phyloP scores from a whole-genome alignment of 2,329 filamentous ascomycete genomes.

The Fusarium protoensiforme region DNA sequence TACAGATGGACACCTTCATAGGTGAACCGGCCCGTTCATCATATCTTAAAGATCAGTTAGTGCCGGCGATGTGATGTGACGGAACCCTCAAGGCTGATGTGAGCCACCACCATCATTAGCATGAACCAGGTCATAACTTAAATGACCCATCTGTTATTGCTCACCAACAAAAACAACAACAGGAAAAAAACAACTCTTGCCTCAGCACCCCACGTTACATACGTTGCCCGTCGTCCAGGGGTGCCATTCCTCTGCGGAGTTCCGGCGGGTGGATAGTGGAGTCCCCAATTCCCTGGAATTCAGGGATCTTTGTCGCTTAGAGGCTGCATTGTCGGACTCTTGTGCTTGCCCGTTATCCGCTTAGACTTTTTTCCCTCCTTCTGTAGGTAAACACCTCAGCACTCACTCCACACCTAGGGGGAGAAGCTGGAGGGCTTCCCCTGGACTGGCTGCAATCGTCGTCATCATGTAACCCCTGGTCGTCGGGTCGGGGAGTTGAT shows the following conservation, averaged over 20 bases:
- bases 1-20: background rate
- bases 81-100: slow-evolving; percentile 33
- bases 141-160: background rate
- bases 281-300: slow-evolving; percentile 15
- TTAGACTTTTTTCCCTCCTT: background rate
- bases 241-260: slow-evolving; percentile 12
- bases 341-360: slow-evolving; percentile 32
- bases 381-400: background rate
- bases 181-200: background rate
- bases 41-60: background rate
- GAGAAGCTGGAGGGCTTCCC: background rate
- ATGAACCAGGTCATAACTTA: background rate
- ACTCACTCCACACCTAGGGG: background rate
- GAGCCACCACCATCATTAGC: slow-evolving; percentile 22
- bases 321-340: slow-evolving; percentile 26
- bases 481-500: slow-evolving; percentile 36
- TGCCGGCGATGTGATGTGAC: no score
- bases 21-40: background rate
- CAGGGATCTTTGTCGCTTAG: slow-evolving; percentile 27
- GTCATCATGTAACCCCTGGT: background rate
- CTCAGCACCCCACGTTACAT: background rate
- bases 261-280: slow-evolving; percentile 23
- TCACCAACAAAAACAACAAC: background rate
- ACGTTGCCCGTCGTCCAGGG: slow-evolving; percentile 9
- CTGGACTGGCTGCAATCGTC: background rate